phyloP scores from a whole-genome alignment of 257 asterid species.

The Primulina huaijiensis region DNA sequence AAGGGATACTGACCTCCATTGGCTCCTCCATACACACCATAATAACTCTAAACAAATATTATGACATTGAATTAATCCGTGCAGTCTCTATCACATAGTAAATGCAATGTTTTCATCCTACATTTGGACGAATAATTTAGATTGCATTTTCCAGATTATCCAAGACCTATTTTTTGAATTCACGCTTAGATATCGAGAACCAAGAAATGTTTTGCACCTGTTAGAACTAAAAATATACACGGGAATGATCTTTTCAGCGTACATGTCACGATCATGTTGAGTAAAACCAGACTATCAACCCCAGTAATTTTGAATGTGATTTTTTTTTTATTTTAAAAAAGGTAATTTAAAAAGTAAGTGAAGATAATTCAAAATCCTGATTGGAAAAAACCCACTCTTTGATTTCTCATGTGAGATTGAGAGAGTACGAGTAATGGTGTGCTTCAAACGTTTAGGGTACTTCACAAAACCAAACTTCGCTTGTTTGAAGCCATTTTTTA shows the following conservation, averaged over 20 bases:
- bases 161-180: neutral
- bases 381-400: neutral
- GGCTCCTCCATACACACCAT: slow-evolving; percentile 72
- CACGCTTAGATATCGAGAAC: neutral
- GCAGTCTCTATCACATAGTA: neutral
- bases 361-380: neutral
- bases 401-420: neutral
- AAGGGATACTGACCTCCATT: slow-evolving; percentile 51
- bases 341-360: too few species aligned
- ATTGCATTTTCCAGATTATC: neutral
- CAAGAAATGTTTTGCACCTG: neutral
- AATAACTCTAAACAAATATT: slow-evolving; percentile 16
- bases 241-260: neutral
- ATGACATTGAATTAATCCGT: neutral
- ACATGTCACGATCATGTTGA: neutral
- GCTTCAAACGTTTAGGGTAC: neutral
- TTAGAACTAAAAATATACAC: neutral
- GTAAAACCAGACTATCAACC: neutral
- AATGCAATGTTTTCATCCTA: neutral
- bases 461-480: too few species aligned
- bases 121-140: neutral
- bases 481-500: neutral
- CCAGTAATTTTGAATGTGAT: too few species aligned
- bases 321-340: too few species aligned
- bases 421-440: neutral